Evolutionary conservation across 305 asterid genomes (phyloP), one percentile per base, ranked within the genome.

Genomic region (Salvia sclarea): DNA sequence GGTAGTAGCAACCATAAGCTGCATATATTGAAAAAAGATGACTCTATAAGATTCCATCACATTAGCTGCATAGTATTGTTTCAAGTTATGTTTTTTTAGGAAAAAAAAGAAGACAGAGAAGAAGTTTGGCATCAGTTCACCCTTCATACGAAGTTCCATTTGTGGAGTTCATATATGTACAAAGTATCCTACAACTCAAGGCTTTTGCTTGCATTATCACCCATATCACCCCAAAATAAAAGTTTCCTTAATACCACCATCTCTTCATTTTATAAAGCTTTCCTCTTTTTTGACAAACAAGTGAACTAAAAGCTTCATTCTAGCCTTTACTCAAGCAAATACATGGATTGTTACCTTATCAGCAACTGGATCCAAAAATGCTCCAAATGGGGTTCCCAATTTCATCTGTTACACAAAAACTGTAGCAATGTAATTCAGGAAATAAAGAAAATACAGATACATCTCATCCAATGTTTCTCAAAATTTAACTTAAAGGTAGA

Each of bases 1-100:
- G 38, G 96, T 83, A 67, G 98, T 87, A 73, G 98, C 98, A 70
- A 93, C 97, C 96, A 93, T 93, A 65, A 93, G 96, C 98, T 93
- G 89, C 83, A 83, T 21, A 53, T 31, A 69, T 60, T 52, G 20
- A 57, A 63, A 67, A 67, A 71, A 68, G 38, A 28, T 45, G 55
- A 55, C 28, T 49, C 41, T 44, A 61, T 68, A 30, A 77, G 75
- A 50, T 35, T 70, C 73, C 43, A 52, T 58, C 18, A 24, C 38
- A 33, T 57, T 48, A 71, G 64, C 48, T 17, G 55, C 61, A 63
- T 25, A 21, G 13, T 21, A 20, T 60, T 24, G 9, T 52, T 48
- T 69, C 33, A 72, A 52, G 44, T 43, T 68, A n/a, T n/a, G n/a
- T 45, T 55, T 49, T 58, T 17, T 33, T 5, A 2, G 33, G 3